phyloP scores from a whole-genome alignment of 371 early-diverging fungal genomes.

The Gilbertella persicaria region DNA sequence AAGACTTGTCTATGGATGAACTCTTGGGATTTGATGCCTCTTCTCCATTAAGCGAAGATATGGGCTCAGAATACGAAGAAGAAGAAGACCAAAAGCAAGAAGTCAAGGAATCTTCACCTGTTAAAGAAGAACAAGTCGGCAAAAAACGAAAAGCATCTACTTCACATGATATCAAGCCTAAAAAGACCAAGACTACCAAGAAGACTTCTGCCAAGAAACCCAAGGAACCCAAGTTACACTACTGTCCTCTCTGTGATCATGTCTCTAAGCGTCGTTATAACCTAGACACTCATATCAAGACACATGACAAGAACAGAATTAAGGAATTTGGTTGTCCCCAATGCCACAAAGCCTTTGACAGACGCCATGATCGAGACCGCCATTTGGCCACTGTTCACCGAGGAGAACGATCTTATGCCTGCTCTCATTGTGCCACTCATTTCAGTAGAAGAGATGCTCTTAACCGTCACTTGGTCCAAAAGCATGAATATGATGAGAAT shows the following conservation, averaged over 20 bases:
- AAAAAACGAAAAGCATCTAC: background rate
- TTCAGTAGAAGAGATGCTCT: constrained; percentile 77
- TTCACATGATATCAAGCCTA: constrained; percentile 5
- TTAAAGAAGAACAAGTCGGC: background rate
- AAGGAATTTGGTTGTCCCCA: constrained; percentile 62
- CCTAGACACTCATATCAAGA: constrained; percentile 71
- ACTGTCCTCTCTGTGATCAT: constrained; percentile 55
- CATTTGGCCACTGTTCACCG: constrained; percentile 70
- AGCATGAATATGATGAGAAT: constrained; percentile 15
- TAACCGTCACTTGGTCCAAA: constrained; percentile 46
- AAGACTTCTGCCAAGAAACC: constrained; percentile 4
- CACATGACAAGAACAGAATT: constrained; percentile 66
- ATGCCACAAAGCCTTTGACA: constrained; percentile 62
- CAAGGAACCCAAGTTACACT: constrained; percentile 34
- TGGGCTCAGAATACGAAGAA: background rate
- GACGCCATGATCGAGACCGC: constrained; percentile 75
- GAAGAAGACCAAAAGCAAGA: background rate
- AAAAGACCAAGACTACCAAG: constrained; percentile 1
- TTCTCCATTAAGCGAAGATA: background rate
- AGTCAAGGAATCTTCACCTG: background rate
- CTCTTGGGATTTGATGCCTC: background rate
- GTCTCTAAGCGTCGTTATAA: constrained; percentile 74
- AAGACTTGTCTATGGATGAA: constrained; percentile 1
- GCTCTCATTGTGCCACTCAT: constrained; percentile 56
- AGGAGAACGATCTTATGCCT: constrained; percentile 60